Evolutionary conservation across 2,329 filamentous ascomycete species (phyloP), one percentile per base, ranked within the genome.

Genomic region (Diaporthe sp.): DNA sequence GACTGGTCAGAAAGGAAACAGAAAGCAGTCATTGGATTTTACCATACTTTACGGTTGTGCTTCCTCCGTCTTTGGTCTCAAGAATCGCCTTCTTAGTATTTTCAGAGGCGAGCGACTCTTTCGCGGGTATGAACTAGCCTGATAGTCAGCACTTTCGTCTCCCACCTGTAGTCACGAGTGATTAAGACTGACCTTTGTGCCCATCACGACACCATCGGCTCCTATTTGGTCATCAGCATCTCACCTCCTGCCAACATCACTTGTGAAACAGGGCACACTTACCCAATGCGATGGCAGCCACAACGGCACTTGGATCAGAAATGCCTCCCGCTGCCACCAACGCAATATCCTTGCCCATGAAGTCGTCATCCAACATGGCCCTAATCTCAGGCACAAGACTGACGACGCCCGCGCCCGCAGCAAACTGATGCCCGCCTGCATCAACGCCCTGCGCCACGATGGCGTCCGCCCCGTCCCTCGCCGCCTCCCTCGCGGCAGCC

Each of bases 391-490:
- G 90, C 50, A 93, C 80, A 4, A 93, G 81, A 3, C 86, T 84
- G 4, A 92, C 81, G 2, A 93, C 82, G 8, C 90, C 86, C 3
- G 88, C 87, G 4, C 89, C 90, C 30, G 83, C 82, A 0, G 85
- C 84, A 58, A 89, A 88, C 76, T 92, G 91, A 79, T 93, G 91
- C 0, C 92, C 92, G 10, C 91, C 91, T 1, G 91, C 91, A 81
- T 93, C 92, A 8, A 86, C 85, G 3, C 92, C 91, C 81, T 93
- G 92, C 7, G 90, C 86, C 9, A 93, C 89, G 2, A 93, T 78
- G 38, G 89, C 89, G 77, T 93, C 90, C 0, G 89, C 82, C 0
- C 87, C 88, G 30, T 86, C 83, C n/a, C 77, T 64, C 1, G 86
- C 83, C 0, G 87, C 88, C 74, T 86, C 85, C 15, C 87, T 70